A percentile compares a stretch with the other conserved stretches of the same genome.
Conservation (phyloP, 2,329 filamentous ascomycete species). For the Pseudonectria foliicola region DNA sequence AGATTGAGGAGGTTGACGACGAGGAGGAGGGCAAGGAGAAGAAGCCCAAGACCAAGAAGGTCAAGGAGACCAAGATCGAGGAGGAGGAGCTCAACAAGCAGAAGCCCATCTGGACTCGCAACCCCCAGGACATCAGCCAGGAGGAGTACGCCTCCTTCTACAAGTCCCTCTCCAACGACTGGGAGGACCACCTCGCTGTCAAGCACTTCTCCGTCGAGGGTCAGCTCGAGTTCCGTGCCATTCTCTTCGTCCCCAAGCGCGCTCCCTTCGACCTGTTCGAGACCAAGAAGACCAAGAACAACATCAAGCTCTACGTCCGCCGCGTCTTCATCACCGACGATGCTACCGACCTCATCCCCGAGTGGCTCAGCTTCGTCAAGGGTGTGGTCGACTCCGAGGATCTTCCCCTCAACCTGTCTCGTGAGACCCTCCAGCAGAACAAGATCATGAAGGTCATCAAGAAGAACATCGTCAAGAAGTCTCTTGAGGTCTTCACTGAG, state of each 20-base stretch:
- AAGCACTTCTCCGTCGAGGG: constrained; percentile 99
- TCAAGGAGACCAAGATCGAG: constrained; percentile 98
- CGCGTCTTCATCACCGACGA: constrained; percentile 99
- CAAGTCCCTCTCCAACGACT: constrained; percentile 99
- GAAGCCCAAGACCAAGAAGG: constrained; percentile 97
- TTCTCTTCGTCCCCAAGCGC: constrained; percentile 99
- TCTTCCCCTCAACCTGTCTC: constrained; percentile 97
- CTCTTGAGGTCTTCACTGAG: constrained; percentile 97
- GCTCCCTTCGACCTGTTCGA: constrained; percentile 99
- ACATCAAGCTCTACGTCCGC: constrained; percentile 99
- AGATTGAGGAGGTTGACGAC: constrained; percentile 87
- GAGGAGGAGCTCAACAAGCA: constrained; percentile 99
- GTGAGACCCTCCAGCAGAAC: constrained; percentile 99
- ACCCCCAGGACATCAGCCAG: constrained; percentile 86
- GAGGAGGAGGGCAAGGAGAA: constrained; percentile 83
- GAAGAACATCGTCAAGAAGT: constrained; percentile 99
- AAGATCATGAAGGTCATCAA: constrained; percentile 99
- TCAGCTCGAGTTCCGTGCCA: constrained; percentile 99
- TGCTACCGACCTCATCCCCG: constrained; percentile 96
- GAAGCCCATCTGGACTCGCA: constrained; percentile 99
- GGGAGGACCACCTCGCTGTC: constrained; percentile 98
- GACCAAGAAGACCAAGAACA: constrained; percentile 99
- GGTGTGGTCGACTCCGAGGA: constrained; percentile 99
- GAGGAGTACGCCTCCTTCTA: constrained; percentile 99
- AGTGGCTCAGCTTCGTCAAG: constrained; percentile 99